Evolutionary conservation across 2,329 filamentous ascomycete species (phyloP).

Genomic region (Calycina herbarum): DNA sequence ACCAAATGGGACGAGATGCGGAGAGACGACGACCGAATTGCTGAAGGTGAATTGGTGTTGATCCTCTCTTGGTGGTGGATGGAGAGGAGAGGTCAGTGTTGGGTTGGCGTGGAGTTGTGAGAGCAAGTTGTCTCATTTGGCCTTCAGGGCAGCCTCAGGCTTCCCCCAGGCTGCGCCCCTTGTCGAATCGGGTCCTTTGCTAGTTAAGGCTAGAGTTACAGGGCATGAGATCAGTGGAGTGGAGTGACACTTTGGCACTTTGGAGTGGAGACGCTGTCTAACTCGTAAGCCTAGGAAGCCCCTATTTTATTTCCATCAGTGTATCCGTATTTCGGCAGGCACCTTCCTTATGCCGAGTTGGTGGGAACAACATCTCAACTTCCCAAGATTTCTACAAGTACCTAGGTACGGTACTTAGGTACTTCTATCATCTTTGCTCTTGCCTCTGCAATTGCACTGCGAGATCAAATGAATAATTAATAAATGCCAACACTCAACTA

Average conservation of each 20-base stretch:
- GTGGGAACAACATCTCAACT: too few relatives aligned
- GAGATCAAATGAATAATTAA: too few relatives aligned
- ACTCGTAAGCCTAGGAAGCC: neutral
- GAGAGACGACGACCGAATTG: conserved; percentile 8
- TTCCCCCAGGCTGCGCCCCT: neutral
- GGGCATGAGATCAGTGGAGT: neutral
- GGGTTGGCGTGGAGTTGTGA: neutral
- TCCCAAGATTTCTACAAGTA: too few relatives aligned
- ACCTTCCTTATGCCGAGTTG: too few relatives aligned
- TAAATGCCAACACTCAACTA: too few relatives aligned
- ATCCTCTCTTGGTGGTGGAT: neutral
- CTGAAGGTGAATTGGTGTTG: neutral
- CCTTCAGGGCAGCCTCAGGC: neutral
- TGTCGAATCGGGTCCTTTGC: neutral
- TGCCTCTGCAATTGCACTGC: too few relatives aligned
- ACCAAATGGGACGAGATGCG: conserved; percentile 11
- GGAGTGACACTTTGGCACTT: neutral
- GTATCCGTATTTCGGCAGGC: neutral
- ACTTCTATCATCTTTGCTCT: too few relatives aligned
- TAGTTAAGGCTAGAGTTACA: too few relatives aligned
- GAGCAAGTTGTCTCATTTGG: neutral
- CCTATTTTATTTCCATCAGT: neutral
- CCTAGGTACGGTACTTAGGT: too few relatives aligned
- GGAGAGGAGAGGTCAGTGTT: conserved; percentile 2
- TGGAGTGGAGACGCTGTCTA: neutral